phyloP scores from a whole-genome alignment of 306 rosid genomes.

The Glycine latifolia region DNA sequence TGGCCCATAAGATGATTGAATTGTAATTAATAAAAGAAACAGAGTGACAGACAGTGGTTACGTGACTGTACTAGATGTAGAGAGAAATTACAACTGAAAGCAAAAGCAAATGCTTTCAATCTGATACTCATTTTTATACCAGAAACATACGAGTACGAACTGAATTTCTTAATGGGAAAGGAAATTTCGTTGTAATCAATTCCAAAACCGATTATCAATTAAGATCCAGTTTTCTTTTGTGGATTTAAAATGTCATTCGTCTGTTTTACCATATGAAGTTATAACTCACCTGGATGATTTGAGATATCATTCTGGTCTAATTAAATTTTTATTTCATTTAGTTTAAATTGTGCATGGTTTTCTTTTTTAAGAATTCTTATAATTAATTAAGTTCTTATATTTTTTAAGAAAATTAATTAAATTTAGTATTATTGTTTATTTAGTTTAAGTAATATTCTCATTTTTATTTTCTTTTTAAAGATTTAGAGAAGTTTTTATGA shows the following conservation, averaged over 20 bases:
- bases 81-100: constrained; percentile 6
- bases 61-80: neutral
- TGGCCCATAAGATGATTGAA: neutral
- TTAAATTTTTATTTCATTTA: neutral
- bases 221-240: neutral
- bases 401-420: neutral
- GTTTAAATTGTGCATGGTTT: neutral
- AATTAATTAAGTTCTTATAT: neutral
- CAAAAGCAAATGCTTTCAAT: neutral
- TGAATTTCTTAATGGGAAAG: neutral
- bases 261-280: neutral
- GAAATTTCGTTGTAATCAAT: constrained; percentile 41
- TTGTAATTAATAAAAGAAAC: neutral
- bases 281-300: neutral
- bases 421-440: neutral
- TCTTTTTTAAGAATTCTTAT: neutral
- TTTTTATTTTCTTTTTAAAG: neutral
- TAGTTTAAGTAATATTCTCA: neutral
- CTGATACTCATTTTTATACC: neutral
- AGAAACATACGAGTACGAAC: constrained; percentile 2
- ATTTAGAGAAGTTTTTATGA: neutral
- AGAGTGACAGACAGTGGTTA: neutral
- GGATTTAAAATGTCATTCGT: neutral
- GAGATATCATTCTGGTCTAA: neutral
- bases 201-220: neutral